These are phyloP conservation scores for Sungouiozyma ichnusensis DNA, from an alignment of 805 yeast species.

Conservation along the genomic window DNA sequence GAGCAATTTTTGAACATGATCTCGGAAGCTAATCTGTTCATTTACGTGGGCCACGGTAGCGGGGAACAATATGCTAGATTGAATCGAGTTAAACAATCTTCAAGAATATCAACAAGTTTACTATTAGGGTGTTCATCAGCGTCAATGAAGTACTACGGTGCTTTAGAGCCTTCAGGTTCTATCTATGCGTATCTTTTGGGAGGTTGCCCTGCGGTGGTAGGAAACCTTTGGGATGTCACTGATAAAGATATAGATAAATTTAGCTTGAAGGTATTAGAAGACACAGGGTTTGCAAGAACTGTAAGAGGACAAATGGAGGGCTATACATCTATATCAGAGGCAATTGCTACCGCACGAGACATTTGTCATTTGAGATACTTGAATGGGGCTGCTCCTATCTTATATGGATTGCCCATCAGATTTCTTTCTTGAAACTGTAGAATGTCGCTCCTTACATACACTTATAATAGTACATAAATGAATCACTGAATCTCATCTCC, in stretches of 20 bases:
- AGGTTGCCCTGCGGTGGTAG: conserved; percentile 75
- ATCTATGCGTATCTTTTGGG: conserved; percentile 65
- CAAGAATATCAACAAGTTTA: conserved; percentile 45
- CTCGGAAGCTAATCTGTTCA: conserved; percentile 37
- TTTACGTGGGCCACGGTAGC: conserved; percentile 93
- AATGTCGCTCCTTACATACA: background rate
- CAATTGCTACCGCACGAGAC: conserved; percentile 53
- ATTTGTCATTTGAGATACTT: conserved; percentile 60
- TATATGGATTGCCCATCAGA: conserved; percentile 68
- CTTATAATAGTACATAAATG: too few species aligned
- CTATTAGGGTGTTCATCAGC: conserved; percentile 92
- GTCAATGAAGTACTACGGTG: conserved; percentile 43
- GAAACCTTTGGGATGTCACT: conserved; percentile 93
- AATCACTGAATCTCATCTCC: too few species aligned
- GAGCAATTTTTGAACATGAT: conserved; percentile 38
- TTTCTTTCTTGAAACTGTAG: conserved; percentile 1
- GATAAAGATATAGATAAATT: conserved; percentile 89
- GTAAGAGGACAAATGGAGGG: conserved; percentile 14
- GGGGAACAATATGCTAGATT: conserved; percentile 75
- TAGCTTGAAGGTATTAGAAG: conserved; percentile 46
- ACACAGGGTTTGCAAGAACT: conserved; percentile 49
- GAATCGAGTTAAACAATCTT: conserved; percentile 38
- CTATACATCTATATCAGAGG: conserved; percentile 35
- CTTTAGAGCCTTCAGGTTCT: conserved; percentile 66
- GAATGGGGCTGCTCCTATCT: conserved; percentile 88